phyloP scores from a whole-genome alignment of 768 basidiomycete species.

The Lactarius psammicola region DNA sequence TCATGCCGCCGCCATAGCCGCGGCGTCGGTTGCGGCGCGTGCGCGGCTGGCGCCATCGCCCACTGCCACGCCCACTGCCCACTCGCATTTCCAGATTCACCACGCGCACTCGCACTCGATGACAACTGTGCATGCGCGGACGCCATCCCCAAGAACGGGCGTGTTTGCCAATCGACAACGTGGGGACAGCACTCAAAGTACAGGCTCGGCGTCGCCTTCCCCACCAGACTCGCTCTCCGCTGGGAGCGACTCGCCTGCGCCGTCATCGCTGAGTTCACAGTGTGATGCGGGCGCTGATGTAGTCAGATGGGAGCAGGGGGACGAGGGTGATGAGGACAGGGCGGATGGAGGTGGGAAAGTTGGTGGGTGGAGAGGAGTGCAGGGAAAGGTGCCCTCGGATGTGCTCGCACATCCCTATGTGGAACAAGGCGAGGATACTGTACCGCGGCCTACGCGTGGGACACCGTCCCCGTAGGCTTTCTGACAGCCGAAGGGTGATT shows the following conservation, averaged over 20 bases:
- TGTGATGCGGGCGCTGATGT: conserved; percentile 32
- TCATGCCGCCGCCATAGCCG: conserved; percentile 18
- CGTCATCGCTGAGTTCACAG: conserved; percentile 54
- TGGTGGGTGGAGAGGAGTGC: background rate
- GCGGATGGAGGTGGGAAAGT: background rate
- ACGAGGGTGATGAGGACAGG: conserved; percentile 31
- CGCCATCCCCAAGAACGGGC: conserved; percentile 37
- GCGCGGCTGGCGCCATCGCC: conserved; percentile 23
- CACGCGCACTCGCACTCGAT: conserved; percentile 51
- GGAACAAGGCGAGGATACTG: background rate
- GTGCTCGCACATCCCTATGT: background rate
- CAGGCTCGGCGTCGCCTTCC: conserved; percentile 29
- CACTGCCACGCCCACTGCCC: conserved; percentile 24
- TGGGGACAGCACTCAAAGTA: conserved; percentile 12
- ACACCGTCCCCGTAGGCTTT: conserved; percentile 2
- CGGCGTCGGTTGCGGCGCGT: conserved; percentile 19
- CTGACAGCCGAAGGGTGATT: background rate
- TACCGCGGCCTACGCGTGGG: background rate
- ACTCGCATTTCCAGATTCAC: conserved; percentile 32
- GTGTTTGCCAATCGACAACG: conserved; percentile 16
- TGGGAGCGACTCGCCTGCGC: conserved; percentile 53
- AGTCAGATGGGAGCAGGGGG: conserved; percentile 19
- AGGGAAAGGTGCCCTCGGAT: conserved; percentile 10
- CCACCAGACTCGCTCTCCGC: conserved; percentile 40
- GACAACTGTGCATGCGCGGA: conserved; percentile 48